Base-by-base conservation (phyloP, 495 filamentous ascomycete species). In the Penicillium verhagenii region DNA sequence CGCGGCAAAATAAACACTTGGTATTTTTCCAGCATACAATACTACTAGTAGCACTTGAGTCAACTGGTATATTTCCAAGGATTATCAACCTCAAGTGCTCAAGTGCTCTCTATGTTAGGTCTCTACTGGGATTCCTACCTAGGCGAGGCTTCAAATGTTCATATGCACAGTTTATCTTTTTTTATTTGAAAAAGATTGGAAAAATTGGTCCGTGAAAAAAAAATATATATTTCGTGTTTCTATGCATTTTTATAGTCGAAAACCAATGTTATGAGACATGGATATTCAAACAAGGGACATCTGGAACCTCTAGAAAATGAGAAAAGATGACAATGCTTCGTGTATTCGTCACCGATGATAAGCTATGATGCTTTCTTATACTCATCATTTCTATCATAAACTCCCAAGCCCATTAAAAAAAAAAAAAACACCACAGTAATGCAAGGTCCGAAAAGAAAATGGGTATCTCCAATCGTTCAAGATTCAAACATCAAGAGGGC, bases 381-480 rank as follows among this genome's bases (percentile, higher is more conserved):
- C 33, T n/a, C 33, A 35, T n/a, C 13, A 23, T 39, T 39, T 50
- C 19, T 38, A 29, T 26, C 25, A 40, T 1, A 31, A 14, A 25
- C 40, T 28, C 46, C n/a, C 25, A 29, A 20, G 13, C n/a, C 23
- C 24, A 10, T 16, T 18, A 25, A 18, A 18, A 16, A 59, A 58
- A 50, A 29, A 25, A 18, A 18, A 16, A 59, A 58, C 56, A 29
- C 37, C 24, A 37, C 38, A 54, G 24, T n/a, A 53, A 50, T 53
- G 56, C 51, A 39, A 50, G 46, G 35, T 25, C 14, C 16, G 16
- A 49, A 31, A 54, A 29, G 21, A 54, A 37, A 47, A 57, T 33
- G 42, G 40, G 39, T 53, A 57, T 48, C 46, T 53, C 39, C 55
- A 38, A 50, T 58, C 55, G 20, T 42, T 56, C 28, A 49, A 31